phyloP scores from a whole-genome alignment of 169 alveolate species.

The Plasmodium billcollinsi region DNA sequence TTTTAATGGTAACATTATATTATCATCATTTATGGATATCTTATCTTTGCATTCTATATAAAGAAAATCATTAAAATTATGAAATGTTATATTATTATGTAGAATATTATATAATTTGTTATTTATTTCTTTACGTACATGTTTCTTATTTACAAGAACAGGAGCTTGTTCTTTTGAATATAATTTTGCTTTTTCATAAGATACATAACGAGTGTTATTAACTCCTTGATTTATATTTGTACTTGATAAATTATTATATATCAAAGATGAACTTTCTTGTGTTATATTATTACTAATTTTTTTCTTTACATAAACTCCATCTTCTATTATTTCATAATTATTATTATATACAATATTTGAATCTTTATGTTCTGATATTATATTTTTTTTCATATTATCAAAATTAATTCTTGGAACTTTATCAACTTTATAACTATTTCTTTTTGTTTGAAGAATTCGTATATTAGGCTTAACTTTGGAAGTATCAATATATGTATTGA shows the following conservation, averaged over 20 bases:
- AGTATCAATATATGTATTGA: too few relatives aligned
- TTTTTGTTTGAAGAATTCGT: conserved; percentile 1
- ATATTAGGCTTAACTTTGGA: neutral
- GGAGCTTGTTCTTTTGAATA: neutral
- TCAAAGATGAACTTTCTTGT: neutral
- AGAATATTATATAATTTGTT: neutral
- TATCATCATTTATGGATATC: neutral
- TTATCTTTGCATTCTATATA: conserved; percentile 6
- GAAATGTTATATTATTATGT: neutral
- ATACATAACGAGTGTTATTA: neutral
- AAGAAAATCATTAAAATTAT: conserved; percentile 26
- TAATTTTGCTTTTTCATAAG: neutral
- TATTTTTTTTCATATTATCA: neutral
- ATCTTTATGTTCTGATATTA: neutral
- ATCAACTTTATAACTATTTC: conserved; percentile 35
- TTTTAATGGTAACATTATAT: conserved; percentile 12
- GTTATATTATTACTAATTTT: neutral
- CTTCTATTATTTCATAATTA: neutral
- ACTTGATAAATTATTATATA: neutral
- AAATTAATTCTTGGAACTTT: neutral
- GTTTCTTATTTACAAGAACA: neutral
- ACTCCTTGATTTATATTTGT: neutral
- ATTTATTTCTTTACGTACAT: conserved; percentile 14
- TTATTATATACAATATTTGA: neutral
- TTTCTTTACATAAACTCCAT: neutral